These are phyloP conservation scores for Xylaria palmicola DNA, from an alignment of 495 filamentous ascomycete species.

Conservation along the genomic window DNA sequence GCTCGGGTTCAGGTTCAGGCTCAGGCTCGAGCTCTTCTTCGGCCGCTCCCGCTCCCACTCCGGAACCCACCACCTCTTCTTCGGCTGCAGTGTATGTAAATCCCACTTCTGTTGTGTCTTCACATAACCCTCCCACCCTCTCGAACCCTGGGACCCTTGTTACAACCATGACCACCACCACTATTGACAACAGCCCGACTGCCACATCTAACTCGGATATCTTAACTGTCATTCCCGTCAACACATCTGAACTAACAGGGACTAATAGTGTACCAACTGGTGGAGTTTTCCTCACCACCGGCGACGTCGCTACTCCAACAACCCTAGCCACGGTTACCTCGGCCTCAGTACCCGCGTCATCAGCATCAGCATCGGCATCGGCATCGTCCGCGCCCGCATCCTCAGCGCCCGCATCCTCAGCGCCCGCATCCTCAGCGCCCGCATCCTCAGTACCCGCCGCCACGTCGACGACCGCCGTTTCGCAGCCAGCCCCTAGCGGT, in stretches of 20 bases:
- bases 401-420: slow-evolving; percentile 19
- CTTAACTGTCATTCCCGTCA: slow-evolving; percentile 1
- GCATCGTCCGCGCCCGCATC: slow-evolving; percentile 20
- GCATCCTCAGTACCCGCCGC: slow-evolving; percentile 14
- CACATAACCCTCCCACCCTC: neutral
- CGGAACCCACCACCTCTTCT: neutral
- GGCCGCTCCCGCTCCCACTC: slow-evolving; percentile 1
- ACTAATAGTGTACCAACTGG: slow-evolving; percentile 24
- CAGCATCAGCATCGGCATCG: slow-evolving; percentile 19
- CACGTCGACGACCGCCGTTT: slow-evolving; percentile 20
- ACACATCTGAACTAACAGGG: slow-evolving; percentile 14
- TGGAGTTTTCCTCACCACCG: slow-evolving; percentile 34
- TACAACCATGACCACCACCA: neutral
- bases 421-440: slow-evolving; percentile 16
- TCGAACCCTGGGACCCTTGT: neutral
- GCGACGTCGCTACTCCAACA: slow-evolving; percentile 17
- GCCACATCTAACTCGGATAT: too few species aligned
- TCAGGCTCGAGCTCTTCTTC: slow-evolving; percentile 21
- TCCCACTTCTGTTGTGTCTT: neutral
- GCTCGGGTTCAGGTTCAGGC: slow-evolving; percentile 20
- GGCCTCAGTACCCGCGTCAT: slow-evolving; percentile 6
- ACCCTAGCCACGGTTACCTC: slow-evolving; percentile 24
- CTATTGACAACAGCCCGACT: too few species aligned
- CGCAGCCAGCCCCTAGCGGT: slow-evolving; percentile 17
- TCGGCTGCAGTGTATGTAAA: slow-evolving; percentile 14